Evolutionary conservation across 1,284 basidiomycete genomes (phyloP).

Genomic region (Puccinia coronata): DNA sequence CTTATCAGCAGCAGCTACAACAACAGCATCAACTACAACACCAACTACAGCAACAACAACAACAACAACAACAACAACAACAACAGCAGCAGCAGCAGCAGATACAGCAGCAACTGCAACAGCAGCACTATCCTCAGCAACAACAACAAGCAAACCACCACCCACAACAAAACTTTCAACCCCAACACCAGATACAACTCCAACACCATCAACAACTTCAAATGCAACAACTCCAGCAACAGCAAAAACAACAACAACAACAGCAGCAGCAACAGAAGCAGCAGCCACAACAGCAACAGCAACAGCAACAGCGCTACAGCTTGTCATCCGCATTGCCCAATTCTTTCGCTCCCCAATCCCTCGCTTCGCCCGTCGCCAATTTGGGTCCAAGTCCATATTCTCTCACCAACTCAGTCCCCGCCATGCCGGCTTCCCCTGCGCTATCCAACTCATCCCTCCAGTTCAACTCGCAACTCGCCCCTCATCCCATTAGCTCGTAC

Average conservation of each 20-base stretch:
- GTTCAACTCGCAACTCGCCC: constrained; percentile 23
- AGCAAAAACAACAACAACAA: constrained; percentile 32
- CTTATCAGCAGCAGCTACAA: not conserved
- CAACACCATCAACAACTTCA: constrained; percentile 45
- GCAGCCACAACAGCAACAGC: constrained; percentile 17
- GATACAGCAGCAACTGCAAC: not conserved
- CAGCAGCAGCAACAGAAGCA: constrained; percentile 43
- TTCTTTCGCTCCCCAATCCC: constrained; percentile 26
- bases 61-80: not conserved
- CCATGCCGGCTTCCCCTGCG: constrained; percentile 36
- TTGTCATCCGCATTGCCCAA: constrained; percentile 14
- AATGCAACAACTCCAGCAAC: constrained; percentile 30
- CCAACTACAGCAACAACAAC: not conserved
- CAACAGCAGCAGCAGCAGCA: constrained; percentile 4
- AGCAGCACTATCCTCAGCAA: not conserved
- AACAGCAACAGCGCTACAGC: constrained; percentile 34
- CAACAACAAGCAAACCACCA: constrained; percentile 24
- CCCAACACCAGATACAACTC: constrained; percentile 21
- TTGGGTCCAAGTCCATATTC: constrained; percentile 9
- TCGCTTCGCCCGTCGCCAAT: constrained; percentile 11
- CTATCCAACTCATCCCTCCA: constrained; percentile 46
- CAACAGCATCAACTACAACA: constrained; percentile 3
- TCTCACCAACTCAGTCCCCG: constrained; percentile 12
- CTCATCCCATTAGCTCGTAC: constrained; percentile 13
- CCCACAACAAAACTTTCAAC: constrained; percentile 24